Evolutionary conservation across 2,329 filamentous ascomycete genomes (phyloP).

Genomic region (Pseudogymnoascus sp.): DNA sequence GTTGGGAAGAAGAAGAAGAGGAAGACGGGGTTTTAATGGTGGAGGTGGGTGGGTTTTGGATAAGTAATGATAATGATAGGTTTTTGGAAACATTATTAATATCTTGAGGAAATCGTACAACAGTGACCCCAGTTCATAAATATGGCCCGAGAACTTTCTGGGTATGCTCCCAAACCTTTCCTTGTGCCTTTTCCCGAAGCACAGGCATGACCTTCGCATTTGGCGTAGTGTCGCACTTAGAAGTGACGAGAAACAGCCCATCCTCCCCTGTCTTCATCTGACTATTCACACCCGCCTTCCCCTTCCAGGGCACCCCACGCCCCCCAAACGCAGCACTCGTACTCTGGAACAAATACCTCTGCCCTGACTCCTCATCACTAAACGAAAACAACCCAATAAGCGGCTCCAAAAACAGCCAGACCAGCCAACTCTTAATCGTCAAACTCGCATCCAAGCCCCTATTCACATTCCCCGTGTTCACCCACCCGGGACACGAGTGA

Average conservation of each 20-base stretch:
- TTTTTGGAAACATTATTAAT: background rate
- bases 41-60: background rate
- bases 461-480: conserved; percentile 25
- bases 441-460: conserved; percentile 18
- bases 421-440: conserved; percentile 26
- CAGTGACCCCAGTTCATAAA: background rate
- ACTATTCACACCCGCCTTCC: conserved; percentile 30
- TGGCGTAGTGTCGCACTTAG: conserved; percentile 30
- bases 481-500: conserved; percentile 33
- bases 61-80: background rate
- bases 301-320: conserved; percentile 31
- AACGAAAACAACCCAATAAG: conserved; percentile 29
- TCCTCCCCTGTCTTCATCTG: conserved; percentile 22
- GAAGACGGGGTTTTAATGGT: conserved; percentile 35
- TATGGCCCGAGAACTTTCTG: conserved; percentile 28
- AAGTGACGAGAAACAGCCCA: conserved; percentile 33
- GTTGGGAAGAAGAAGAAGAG: conserved; percentile 40
- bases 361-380: conserved; percentile 31
- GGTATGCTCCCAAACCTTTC: conserved; percentile 33
- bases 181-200: conserved; percentile 29
- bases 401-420: conserved; percentile 32
- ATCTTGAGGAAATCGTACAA: background rate
- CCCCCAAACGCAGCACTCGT: conserved; percentile 35
- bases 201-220: conserved; percentile 28
- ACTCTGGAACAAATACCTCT: conserved; percentile 33